A percentile compares a stretch with the other conserved stretches of the same genome.
phyloP scores from a whole-genome alignment of 2,329 filamentous ascomycete genomes.

The Aspergillus alliaceus region DNA sequence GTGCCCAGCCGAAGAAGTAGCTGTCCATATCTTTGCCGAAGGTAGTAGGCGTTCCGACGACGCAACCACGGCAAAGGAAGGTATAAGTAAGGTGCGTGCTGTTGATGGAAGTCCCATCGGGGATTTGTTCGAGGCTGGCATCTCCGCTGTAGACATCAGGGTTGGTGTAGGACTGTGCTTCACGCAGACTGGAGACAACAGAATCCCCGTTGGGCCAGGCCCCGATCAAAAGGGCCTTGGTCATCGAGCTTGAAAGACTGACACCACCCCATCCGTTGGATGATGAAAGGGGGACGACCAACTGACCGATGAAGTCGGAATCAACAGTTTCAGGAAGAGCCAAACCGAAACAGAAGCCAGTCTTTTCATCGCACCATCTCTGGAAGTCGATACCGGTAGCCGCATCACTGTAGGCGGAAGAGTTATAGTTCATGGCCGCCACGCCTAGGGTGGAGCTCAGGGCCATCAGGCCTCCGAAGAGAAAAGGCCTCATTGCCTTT shows the following conservation, averaged over 20 bases:
- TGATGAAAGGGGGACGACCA: slow-evolving; percentile 14
- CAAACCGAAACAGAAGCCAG: slow-evolving; percentile 18
- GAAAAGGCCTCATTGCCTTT: slow-evolving; percentile 12
- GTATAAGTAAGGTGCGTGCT: slow-evolving; percentile 21
- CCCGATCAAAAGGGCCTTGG: slow-evolving; percentile 12
- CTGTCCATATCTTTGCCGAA: slow-evolving; percentile 11
- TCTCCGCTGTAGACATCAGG: slow-evolving; percentile 12
- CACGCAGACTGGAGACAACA: slow-evolving; percentile 12
- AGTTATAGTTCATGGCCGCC: slow-evolving; percentile 10
- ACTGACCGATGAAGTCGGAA: slow-evolving; percentile 17
- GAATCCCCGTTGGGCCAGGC: slow-evolving; percentile 17
- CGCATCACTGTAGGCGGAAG: slow-evolving; percentile 18
- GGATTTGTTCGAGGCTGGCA: slow-evolving; percentile 14
- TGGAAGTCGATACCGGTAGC: slow-evolving; percentile 18
- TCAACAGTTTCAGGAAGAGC: slow-evolving; percentile 15
- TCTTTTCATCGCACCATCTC: slow-evolving; percentile 16
- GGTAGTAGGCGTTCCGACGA: slow-evolving; percentile 15
- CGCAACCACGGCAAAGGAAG: slow-evolving; percentile 17
- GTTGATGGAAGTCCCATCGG: slow-evolving; percentile 15
- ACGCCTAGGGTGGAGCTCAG: slow-evolving; percentile 15
- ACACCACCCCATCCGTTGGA: slow-evolving; percentile 21
- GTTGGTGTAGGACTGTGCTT: slow-evolving; percentile 12
- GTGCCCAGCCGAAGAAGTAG: slow-evolving; percentile 18
- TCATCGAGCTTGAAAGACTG: slow-evolving; percentile 16
- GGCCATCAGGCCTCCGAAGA: slow-evolving; percentile 10